Evolutionary conservation across 306 rosid species (phyloP).

Genomic region (Vigna angularis): DNA sequence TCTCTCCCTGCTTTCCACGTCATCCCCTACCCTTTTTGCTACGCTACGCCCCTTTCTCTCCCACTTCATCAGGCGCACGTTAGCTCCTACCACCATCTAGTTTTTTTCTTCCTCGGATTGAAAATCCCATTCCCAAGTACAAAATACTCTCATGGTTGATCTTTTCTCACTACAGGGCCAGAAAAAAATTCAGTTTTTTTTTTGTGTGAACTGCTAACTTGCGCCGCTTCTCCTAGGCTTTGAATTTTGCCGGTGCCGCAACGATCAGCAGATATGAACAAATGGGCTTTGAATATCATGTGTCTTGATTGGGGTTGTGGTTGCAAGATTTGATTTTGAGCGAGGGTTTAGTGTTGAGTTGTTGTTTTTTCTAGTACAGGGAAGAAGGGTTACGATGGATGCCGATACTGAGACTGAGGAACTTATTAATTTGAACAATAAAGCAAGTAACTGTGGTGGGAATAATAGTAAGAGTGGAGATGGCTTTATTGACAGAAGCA

Average conservation of each 20-base stretch:
- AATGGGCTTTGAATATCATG: background rate
- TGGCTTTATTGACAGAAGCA: conserved; percentile 88
- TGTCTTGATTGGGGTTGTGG: background rate
- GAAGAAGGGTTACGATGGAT: background rate
- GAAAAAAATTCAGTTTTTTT: background rate
- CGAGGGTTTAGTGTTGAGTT: background rate
- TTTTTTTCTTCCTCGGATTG: background rate
- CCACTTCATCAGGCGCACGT: background rate
- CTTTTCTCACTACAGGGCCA: background rate
- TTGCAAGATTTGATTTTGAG: background rate
- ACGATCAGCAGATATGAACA: background rate
- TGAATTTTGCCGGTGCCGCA: background rate
- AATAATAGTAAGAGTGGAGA: conserved; percentile 57
- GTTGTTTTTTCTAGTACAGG: background rate
- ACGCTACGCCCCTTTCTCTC: background rate
- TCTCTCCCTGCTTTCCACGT: background rate
- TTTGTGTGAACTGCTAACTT: background rate
- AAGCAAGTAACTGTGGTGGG: conserved; percentile 3
- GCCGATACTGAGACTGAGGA: conserved; percentile 46
- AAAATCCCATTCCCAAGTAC: background rate
- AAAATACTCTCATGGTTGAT: background rate
- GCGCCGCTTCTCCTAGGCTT: background rate
- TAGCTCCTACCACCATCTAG: background rate
- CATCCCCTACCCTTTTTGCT: background rate
- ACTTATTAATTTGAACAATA: conserved; percentile 62